Evolutionary conservation across 176 grass and related monocot genomes (phyloP), one percentile per base, ranked within the genome.

Genomic region (Oryza officinalis): DNA sequence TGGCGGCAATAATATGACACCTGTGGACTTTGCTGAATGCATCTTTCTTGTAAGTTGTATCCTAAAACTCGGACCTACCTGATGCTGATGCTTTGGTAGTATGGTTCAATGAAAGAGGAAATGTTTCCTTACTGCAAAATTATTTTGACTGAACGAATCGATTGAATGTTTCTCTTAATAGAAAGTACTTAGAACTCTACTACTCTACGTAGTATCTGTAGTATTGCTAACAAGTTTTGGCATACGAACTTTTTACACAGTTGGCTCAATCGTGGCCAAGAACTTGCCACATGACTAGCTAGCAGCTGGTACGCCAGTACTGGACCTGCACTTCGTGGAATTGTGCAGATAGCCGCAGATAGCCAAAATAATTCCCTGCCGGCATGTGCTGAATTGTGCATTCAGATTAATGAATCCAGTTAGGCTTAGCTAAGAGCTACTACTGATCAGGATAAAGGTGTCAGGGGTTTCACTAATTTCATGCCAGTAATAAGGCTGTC

Each of bases 1-100:
- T 31, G 74, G 27, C 18, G 67, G 79, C 60, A 79, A 83, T 90
- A 86, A 90, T 83, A 50, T 82, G 49, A 27, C 65, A 78, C 78
- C 67, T 77, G 17, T 52, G 33, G 54, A 81, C 72, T 76, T 82
- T 75, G 27, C 57, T 2, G n/a, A 54, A 77, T 67, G 73, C 79
- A 59, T 59, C 65, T 89, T 60, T 32, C 46, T 80, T 81, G 76
- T 75, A 80, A 71, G 47, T 71, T 86, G 67, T 61, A 65, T 82
- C 78, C 26, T 2, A 20, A 33, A 82, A 38, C 57, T 88, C 61
- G 22, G 22, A 41, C 44, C 67, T 23, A 28, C 79, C 60, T 59
- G 70, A 74, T 74, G 35, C 45, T 59, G 78, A 22, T 49, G 63
- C 1, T 82, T 11, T 59, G 54, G 18, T 61, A 10, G n/a, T 61